Conservation (phyloP, 2,329 filamentous ascomycete species). For the Colletotrichum lini region DNA sequence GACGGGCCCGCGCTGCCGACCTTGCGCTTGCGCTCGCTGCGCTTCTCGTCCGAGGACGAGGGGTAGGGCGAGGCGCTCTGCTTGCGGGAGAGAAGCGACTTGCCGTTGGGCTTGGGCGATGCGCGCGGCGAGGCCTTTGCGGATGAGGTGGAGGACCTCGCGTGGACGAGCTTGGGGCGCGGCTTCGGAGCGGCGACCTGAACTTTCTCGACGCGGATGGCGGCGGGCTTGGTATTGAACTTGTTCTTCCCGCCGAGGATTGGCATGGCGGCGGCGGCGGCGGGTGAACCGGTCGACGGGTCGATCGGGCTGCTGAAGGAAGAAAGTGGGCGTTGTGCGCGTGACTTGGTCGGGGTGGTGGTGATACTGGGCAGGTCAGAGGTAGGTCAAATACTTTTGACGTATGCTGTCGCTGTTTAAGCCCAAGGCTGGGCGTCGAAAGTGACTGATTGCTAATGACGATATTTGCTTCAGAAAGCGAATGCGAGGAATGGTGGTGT, state of each 20-base stretch:
- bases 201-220: conserved; percentile 68
- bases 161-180: conserved; percentile 53
- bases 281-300: neutral
- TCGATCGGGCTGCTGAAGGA: neutral
- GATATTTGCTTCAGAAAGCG: neutral
- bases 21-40: conserved; percentile 42
- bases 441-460: conserved; percentile 7
- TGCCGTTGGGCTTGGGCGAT: conserved; percentile 55
- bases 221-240: conserved; percentile 65
- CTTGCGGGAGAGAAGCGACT: conserved; percentile 48
- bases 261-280: conserved; percentile 44
- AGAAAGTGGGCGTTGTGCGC: conserved; percentile 8
- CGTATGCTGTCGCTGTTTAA: conserved; percentile 11
- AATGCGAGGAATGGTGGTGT: neutral
- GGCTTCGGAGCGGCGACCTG: conserved; percentile 57
- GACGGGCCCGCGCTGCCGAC: conserved; percentile 37
- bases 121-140: conserved; percentile 54
- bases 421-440: neutral
- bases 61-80: conserved; percentile 61
- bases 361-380: neutral
- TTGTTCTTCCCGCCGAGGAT: conserved; percentile 63
- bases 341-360: conserved; percentile 1
- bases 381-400: neutral
- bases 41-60: conserved; percentile 48
- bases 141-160: conserved; percentile 51